phyloP scores from a whole-genome alignment of 352 stramenopile genomes.

The Phytopythium mirpurense region DNA sequence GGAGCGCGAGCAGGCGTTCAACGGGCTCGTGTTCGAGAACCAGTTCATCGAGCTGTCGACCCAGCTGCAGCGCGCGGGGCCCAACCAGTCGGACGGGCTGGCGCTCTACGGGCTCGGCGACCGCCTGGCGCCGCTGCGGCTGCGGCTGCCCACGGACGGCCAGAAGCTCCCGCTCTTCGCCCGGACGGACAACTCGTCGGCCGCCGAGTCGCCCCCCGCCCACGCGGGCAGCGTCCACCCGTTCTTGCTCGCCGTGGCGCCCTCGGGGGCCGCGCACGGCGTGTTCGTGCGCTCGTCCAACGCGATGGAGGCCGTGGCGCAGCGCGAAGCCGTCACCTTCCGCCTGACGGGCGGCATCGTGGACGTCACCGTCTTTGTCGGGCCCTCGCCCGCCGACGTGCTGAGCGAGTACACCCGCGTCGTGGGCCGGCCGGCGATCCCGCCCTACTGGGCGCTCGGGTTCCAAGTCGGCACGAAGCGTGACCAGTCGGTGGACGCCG shows the following conservation, averaged over 20 bases:
- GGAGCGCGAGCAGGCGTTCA: constrained; percentile 37
- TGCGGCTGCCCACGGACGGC: constrained; percentile 42
- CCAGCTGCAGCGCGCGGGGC: constrained; percentile 16
- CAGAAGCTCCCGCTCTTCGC: constrained; percentile 75
- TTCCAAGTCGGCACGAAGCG: constrained; percentile 65
- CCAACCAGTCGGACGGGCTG: constrained; percentile 14
- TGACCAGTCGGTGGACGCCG: constrained; percentile 22
- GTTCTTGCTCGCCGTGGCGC: constrained; percentile 58
- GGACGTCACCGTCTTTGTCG: constrained; percentile 77
- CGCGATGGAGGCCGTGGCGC: constrained; percentile 81
- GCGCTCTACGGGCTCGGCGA: constrained; percentile 78
- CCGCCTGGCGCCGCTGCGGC: constrained; percentile 31
- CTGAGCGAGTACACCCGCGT: constrained; percentile 68
- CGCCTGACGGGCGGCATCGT: constrained; percentile 73
- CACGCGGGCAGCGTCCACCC: constrained; percentile 47
- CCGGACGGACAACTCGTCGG: constrained; percentile 16
- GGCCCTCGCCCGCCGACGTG: constrained; percentile 47
- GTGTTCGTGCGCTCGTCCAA: constrained; percentile 81
- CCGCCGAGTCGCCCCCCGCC: constrained; percentile 9
- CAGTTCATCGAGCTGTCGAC: constrained; percentile 87
- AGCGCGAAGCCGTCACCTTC: constrained; percentile 63
- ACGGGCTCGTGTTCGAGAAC: constrained; percentile 76
- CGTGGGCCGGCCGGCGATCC: constrained; percentile 69
- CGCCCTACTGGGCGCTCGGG: constrained; percentile 81
- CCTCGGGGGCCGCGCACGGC: constrained; percentile 50